Base-by-base conservation (phyloP, 768 basidiomycete species). In the Suillus weaverae region DNA sequence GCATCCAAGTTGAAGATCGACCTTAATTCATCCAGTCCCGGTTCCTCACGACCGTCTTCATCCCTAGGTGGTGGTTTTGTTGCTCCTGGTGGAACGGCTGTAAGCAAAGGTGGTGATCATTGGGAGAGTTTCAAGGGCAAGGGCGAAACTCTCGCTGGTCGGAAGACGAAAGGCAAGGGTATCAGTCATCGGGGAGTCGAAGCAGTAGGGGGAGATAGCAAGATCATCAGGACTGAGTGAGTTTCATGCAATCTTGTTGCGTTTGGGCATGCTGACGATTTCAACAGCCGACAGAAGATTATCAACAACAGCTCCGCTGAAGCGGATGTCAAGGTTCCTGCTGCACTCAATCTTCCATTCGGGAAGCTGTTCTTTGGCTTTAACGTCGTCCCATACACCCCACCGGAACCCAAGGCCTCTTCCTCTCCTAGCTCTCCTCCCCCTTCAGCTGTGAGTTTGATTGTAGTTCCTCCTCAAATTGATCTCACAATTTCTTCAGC, bases 311-410 rank as follows among this genome's bases (percentile, higher is more conserved):
- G 86, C 54, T 86, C 85, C 16, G 78, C 95, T 16, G 91, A 92
- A 64, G 81, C 86, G 20, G 89, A 89, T 22, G 83, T 80, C 56
- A 90, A 92, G 70, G 94, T 92, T 9, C 97, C 97, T 5, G 95
- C 94, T 0, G 89, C 95, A 9, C 81, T 99, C 48, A 91, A 90
- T 68, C 81, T 99, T 11, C 95, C 97, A 0, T 90, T 91, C 68
- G 97, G 97, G 14, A 91, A 97, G 69, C 82, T 99, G 22, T 99
- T 99, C 82, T 99, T 99, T 72, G 97, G 97, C 11, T 99, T 90
- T 80, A 91, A 92, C 65, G 85, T 92, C 63, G 80, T 86, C 2
- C 81, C 90, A 1, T 93, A 92, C 72, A 81, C 78, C 4, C 86
- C 87, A 8, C 84, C 88, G 5, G 73, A 79, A 51, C 69, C 66